Evolutionary conservation across 2,329 filamentous ascomycete species (phyloP).

Genomic region (Ustulina deusta): DNA sequence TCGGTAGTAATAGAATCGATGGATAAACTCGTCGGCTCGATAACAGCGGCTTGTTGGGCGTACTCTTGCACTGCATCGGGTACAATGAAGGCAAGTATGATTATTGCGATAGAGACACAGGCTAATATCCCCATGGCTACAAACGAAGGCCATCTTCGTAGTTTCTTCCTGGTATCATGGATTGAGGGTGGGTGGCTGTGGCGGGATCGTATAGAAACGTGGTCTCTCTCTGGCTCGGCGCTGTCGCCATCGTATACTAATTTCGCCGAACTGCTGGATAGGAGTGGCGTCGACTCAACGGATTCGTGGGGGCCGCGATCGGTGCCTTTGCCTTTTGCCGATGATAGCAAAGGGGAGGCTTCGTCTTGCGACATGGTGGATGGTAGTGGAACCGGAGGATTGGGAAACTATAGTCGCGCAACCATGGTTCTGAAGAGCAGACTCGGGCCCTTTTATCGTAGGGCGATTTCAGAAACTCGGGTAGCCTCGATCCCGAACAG

Average conservation of each 20-base stretch:
- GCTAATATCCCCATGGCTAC: conserved; percentile 78
- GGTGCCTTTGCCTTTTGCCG: conserved; percentile 45
- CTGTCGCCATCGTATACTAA: conserved; percentile 56
- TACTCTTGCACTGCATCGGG: conserved; percentile 87
- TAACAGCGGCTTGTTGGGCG: conserved; percentile 81
- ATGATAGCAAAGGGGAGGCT: conserved; percentile 32
- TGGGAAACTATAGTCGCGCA: conserved; percentile 21
- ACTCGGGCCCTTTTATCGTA: not conserved
- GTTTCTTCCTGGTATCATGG: conserved; percentile 53
- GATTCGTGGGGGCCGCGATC: conserved; percentile 45
- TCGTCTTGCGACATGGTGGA: conserved; percentile 36
- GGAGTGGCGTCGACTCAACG: conserved; percentile 65
- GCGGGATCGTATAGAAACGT: conserved; percentile 50
- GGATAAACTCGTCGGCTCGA: conserved; percentile 85
- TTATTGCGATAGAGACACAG: conserved; percentile 72
- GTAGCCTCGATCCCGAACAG: not conserved
- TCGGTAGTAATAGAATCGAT: conserved; percentile 85
- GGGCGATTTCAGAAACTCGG: not conserved
- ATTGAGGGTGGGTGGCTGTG: conserved; percentile 43
- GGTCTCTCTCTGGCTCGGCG: conserved; percentile 48
- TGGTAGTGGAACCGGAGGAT: conserved; percentile 11
- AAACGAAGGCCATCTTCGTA: conserved; percentile 79
- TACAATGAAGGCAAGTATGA: conserved; percentile 82
- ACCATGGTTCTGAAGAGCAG: conserved; percentile 21
- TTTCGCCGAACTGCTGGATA: conserved; percentile 55